Base-by-base conservation (phyloP, 805 yeast genomes). In the Saturnispora hagleri region DNA sequence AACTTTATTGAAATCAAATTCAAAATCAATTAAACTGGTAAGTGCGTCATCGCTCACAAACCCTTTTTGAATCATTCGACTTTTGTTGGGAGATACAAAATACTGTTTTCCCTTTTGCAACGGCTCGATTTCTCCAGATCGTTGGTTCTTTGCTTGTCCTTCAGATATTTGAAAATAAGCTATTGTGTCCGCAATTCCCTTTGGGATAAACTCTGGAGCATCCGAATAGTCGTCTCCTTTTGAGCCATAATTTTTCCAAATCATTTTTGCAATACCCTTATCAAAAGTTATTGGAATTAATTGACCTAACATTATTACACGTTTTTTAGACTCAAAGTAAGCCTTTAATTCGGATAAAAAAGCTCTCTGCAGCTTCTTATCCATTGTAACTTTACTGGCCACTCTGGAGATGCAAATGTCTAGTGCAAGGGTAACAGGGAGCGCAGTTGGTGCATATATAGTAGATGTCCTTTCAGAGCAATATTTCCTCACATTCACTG, bases 161-260 rank as follows among this genome's bases (percentile, higher is more conserved):
- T 77, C 83, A 2, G 78, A 72, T 2, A 91, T 77, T 57, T 78
- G 79, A 66, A 89, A 91, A 97, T 97, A 91, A 0, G 89, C 95
- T 18, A 90, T 76, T 0, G 79, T 71, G 62, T 89, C 88, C 1
- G 86, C 81, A 22, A 73, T 73, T 0, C 87, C 88, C 3, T 70
- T 66, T 0, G 89, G 89, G 2, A 79, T 67, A 4, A 73, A 68
- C 2, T 65, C 64, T 0, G 71, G 70, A 13, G 61, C 62, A 9
- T 54, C 54, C 3, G 24, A 17, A 12, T 57, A 42, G 2, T 59
- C 48, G 10, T 44, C 45, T 3, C 40, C 53, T 28, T 36, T 17
- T 3, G 35, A 27, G 7, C 27, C 46, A 24, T 26, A 43, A n/a
- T 15, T 43, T 15, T 27, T 18, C 46, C 46, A 43, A n/a, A 43